These are phyloP conservation scores for Isoetes taiwanensis DNA, from an alignment of 75 land plant species.

Conservation along the genomic window DNA sequence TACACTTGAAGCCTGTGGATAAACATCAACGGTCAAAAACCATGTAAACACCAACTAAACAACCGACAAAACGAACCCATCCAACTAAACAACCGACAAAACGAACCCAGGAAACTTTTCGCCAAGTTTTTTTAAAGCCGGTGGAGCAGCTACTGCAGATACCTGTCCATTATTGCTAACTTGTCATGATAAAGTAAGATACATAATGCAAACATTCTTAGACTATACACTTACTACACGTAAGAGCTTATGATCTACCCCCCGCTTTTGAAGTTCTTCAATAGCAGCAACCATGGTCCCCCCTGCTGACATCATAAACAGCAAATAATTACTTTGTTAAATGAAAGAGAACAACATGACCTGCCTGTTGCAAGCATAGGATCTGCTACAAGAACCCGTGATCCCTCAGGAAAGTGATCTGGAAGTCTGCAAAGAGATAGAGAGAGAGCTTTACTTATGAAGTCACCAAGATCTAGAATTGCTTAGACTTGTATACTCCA, in stretches of 20 bases:
- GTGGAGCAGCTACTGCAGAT: constrained; percentile 96
- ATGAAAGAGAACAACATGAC: neutral
- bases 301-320: constrained; percentile 30
- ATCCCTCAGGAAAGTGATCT: constrained; percentile 65
- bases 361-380: constrained; percentile 99
- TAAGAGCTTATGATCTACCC: constrained; percentile 58
- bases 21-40: neutral
- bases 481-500: too few species aligned
- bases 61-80: neutral
- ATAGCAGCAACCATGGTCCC: constrained; percentile 90
- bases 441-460: too few species aligned
- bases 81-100: neutral
- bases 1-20: constrained; percentile 75
- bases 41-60: neutral
- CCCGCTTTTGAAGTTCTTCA: constrained; percentile 64
- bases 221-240: constrained; percentile 58
- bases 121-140: constrained; percentile 76
- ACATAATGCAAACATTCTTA: neutral
- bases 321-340: neutral
- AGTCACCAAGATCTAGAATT: too few species aligned
- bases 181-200: neutral
- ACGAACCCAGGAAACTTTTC: constrained; percentile 94
- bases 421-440: constrained; percentile 68
- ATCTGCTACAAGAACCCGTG: constrained; percentile 73
- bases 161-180: constrained; percentile 29